A percentile compares a stretch with the other conserved stretches of the same genome.
These are phyloP conservation scores for Ciborinia camelliae DNA, from an alignment of 2,329 filamentous ascomycete species.

Conservation along the genomic window DNA sequence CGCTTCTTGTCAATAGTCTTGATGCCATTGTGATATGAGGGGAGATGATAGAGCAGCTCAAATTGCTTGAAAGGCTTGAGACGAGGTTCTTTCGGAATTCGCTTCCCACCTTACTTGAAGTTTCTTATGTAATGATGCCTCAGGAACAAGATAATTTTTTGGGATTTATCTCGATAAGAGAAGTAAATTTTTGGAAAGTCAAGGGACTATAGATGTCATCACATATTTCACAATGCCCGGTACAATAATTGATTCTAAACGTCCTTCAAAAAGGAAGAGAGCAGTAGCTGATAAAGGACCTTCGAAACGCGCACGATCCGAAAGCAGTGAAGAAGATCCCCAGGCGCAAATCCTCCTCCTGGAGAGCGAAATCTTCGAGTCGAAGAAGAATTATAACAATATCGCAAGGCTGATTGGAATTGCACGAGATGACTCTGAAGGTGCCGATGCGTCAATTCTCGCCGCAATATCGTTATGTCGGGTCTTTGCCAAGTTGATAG, in stretches of 20 bases:
- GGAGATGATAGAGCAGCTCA: slow-evolving; percentile 47
- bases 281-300: slow-evolving; percentile 47
- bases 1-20: slow-evolving; percentile 84
- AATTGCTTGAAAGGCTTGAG: slow-evolving; percentile 30
- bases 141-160: slow-evolving; percentile 13
- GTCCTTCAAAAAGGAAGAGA: slow-evolving; percentile 46
- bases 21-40: slow-evolving; percentile 85
- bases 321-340: slow-evolving; percentile 48
- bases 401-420: slow-evolving; percentile 69
- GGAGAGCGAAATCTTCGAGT: slow-evolving; percentile 79
- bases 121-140: slow-evolving; percentile 11
- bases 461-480: slow-evolving; percentile 80
- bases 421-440: slow-evolving; percentile 48
- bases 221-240: slow-evolving; percentile 31
- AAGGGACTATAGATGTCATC: neutral
- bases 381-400: slow-evolving; percentile 88
- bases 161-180: slow-evolving; percentile 18
- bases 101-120: slow-evolving; percentile 24
- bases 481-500: slow-evolving; percentile 78
- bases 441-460: slow-evolving; percentile 57
- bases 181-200: slow-evolving; percentile 14
- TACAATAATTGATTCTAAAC: slow-evolving; percentile 21
- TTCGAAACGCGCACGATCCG: slow-evolving; percentile 44
- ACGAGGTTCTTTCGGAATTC: slow-evolving; percentile 29
- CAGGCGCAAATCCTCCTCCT: slow-evolving; percentile 68